These are phyloP conservation scores for Cladosporium austrohemisphaericum DNA, from an alignment of 2,329 filamentous ascomycete genomes.

Conservation along the genomic window DNA sequence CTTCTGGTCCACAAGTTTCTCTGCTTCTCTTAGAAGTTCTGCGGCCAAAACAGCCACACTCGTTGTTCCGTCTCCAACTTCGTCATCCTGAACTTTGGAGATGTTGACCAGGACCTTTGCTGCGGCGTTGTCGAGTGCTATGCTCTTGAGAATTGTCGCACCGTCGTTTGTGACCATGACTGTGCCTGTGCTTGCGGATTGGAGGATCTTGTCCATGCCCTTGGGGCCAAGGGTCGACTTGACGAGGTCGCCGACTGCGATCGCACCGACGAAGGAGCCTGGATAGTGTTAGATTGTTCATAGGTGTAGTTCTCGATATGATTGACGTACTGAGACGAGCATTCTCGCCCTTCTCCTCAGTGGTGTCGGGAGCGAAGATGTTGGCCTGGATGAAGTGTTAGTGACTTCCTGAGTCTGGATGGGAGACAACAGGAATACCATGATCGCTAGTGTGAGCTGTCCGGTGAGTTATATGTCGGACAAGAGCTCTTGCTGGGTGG, in stretches of 20 bases:
- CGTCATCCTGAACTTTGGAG: constrained; percentile 98
- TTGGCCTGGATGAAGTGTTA: constrained; percentile 15
- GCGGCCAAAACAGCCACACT: constrained; percentile 95
- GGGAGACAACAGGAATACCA: background rate
- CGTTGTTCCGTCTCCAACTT: constrained; percentile 96
- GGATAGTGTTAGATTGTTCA: background rate
- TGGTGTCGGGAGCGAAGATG: constrained; percentile 95
- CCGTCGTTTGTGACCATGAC: constrained; percentile 99
- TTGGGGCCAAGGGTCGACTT: constrained; percentile 97
- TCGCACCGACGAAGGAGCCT: constrained; percentile 87
- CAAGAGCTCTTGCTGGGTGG: constrained; percentile 4
- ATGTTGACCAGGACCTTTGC: constrained; percentile 99
- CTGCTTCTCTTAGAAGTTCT: constrained; percentile 90
- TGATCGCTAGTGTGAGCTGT: constrained; percentile 5
- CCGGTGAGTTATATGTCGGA: background rate
- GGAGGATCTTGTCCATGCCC: constrained; percentile 74
- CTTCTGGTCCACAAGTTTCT: constrained; percentile 96
- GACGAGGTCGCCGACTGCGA: constrained; percentile 93
- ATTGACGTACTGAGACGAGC: constrained; percentile 68
- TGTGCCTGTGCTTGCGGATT: constrained; percentile 75
- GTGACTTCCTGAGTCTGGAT: background rate
- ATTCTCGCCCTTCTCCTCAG: constrained; percentile 98
- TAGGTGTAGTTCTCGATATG: background rate
- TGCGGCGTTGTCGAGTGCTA: constrained; percentile 95
- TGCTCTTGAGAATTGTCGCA: constrained; percentile 96